A percentile compares a stretch with the other conserved stretches of the same genome.
Evolutionary conservation across 2,329 filamentous ascomycete genomes (phyloP).

Genomic region (Calonectria hawksworthii): DNA sequence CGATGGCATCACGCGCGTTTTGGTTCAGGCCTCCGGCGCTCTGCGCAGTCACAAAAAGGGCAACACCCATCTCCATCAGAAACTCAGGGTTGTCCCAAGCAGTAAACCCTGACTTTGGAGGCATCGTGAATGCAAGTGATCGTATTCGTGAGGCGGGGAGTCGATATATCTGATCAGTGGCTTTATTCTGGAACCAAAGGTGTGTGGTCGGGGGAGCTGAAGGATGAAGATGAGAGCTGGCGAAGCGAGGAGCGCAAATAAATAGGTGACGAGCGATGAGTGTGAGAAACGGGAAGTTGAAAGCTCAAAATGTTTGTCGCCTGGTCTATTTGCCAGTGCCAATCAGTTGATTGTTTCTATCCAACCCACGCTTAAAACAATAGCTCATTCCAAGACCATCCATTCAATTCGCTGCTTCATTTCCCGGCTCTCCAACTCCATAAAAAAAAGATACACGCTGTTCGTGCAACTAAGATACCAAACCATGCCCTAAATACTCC

Average conservation of each 20-base stretch:
- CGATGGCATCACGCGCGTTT: constrained; percentile 48
- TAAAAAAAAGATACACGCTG: constrained; percentile 7
- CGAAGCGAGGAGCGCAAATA: background rate
- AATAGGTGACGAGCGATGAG: background rate
- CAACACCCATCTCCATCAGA: constrained; percentile 51
- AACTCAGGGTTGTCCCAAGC: constrained; percentile 52
- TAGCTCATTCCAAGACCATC: background rate
- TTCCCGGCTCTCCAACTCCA: constrained; percentile 24
- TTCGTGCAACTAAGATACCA: background rate
- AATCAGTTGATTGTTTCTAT: constrained; percentile 21
- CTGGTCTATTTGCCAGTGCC: constrained; percentile 14
- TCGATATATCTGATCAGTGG: background rate
- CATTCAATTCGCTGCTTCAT: constrained; percentile 3
- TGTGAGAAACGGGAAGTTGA: background rate
- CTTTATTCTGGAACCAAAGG: too few relatives aligned
- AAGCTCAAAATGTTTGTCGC: background rate
- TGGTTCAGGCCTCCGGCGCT: constrained; percentile 45
- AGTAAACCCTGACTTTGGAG: constrained; percentile 32
- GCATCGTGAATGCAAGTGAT: constrained; percentile 32
- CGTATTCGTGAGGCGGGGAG: background rate
- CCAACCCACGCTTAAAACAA: constrained; percentile 14
- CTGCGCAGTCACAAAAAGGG: constrained; percentile 49
- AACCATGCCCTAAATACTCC: background rate
- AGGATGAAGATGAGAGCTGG: background rate
- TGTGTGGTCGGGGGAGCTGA: background rate